Conservation (phyloP, 208 protist genomes). For the Leptomonas pyrrhocoris region DNA sequence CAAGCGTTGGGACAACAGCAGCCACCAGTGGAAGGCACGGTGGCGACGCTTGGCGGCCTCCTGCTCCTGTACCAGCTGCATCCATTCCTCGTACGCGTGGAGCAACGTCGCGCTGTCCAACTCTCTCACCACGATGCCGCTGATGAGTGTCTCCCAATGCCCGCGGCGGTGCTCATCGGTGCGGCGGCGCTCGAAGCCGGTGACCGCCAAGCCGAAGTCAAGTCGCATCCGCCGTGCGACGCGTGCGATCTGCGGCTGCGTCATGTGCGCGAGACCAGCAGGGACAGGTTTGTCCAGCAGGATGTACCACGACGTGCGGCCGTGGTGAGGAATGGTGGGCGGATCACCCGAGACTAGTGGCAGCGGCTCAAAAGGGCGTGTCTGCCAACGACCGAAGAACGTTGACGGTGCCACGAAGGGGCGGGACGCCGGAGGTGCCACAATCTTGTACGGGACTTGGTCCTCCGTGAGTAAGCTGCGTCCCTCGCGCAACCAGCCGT, state of each 20-base stretch:
- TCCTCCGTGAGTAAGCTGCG: constrained; percentile 69
- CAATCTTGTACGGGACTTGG: constrained; percentile 75
- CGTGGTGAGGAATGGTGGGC: constrained; percentile 69
- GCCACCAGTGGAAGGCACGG: constrained; percentile 86
- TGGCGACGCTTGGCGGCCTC: constrained; percentile 75
- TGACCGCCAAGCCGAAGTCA: constrained; percentile 78
- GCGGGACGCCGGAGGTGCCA: constrained; percentile 79
- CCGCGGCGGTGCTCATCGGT: constrained; percentile 71
- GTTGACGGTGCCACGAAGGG: constrained; percentile 72
- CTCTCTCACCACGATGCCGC: constrained; percentile 82
- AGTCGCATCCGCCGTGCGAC: constrained; percentile 85
- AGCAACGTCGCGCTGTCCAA: constrained; percentile 49
- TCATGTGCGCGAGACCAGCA: constrained; percentile 70
- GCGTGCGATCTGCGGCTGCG: constrained; percentile 71
- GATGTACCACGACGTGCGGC: constrained; percentile 86
- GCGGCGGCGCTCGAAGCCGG: constrained; percentile 72
- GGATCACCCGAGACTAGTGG: constrained; percentile 59
- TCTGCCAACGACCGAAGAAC: constrained; percentile 90
- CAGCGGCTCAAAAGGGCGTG: constrained; percentile 78
- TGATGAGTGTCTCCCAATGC: constrained; percentile 77
- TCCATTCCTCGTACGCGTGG: constrained; percentile 87
- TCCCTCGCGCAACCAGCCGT: constrained; percentile 88
- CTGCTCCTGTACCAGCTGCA: constrained; percentile 78
- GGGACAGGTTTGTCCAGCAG: constrained; percentile 58
- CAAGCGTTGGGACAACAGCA: constrained; percentile 73